These are phyloP conservation scores for Leccinum disarticulatum DNA, from an alignment of 768 basidiomycete species.

Conservation along the genomic window DNA sequence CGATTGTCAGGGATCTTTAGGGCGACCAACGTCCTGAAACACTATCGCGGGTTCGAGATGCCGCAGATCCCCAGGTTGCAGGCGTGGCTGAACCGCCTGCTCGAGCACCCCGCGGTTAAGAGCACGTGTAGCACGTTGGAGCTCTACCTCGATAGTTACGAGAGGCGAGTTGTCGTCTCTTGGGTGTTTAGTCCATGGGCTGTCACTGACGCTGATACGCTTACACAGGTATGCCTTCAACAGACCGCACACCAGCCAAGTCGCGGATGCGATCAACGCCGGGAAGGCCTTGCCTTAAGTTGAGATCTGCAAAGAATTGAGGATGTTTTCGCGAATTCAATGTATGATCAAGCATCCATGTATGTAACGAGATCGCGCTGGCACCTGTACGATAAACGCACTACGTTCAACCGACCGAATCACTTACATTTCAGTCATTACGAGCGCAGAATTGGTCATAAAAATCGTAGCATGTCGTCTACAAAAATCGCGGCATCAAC, in stretches of 20 bases:
- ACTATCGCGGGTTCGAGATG: slow-evolving; percentile 66
- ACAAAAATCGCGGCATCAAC: slow-evolving; percentile 44
- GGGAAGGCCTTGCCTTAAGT: slow-evolving; percentile 61
- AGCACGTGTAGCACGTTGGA: slow-evolving; percentile 67
- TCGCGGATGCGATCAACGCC: slow-evolving; percentile 72
- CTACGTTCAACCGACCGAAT: neutral
- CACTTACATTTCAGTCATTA: neutral
- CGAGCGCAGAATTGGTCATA: neutral
- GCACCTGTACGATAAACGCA: neutral
- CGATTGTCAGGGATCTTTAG: slow-evolving; percentile 61
- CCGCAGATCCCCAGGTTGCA: slow-evolving; percentile 48
- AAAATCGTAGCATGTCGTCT: neutral
- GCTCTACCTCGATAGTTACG: slow-evolving; percentile 71
- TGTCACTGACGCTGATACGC: neutral
- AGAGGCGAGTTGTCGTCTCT: slow-evolving; percentile 43
- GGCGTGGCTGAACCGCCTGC: slow-evolving; percentile 53
- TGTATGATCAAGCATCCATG: neutral
- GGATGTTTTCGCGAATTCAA: neutral
- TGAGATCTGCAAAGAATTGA: neutral
- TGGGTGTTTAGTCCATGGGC: neutral
- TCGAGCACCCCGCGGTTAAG: slow-evolving; percentile 62
- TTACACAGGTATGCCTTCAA: slow-evolving; percentile 68
- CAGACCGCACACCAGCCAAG: slow-evolving; percentile 73
- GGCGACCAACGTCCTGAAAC: slow-evolving; percentile 58
- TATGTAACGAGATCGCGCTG: neutral